Evolutionary conservation across 345 rosid genomes (phyloP).

Genomic region (Rubroshorea leprosula): DNA sequence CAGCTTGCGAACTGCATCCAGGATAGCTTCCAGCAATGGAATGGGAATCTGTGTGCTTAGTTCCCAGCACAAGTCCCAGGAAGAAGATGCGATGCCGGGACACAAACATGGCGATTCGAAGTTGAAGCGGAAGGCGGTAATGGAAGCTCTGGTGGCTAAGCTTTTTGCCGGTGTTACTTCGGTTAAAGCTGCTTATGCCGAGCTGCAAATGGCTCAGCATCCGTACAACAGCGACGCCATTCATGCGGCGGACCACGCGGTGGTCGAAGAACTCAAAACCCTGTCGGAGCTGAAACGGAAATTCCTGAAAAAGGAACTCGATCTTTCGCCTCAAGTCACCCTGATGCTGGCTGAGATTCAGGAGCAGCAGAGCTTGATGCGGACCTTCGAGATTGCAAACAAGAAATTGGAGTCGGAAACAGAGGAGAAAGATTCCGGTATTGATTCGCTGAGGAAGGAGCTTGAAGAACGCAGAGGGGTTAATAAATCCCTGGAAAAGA

Average conservation of each 20-base stretch:
- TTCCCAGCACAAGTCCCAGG: conserved; percentile 42
- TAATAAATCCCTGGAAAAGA: conserved; percentile 60
- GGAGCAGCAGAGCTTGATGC: conserved; percentile 90
- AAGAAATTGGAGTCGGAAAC: conserved; percentile 60
- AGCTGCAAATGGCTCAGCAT: conserved; percentile 87
- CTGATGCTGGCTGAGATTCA: conserved; percentile 89
- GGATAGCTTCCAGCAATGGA: conserved; percentile 51
- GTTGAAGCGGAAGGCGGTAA: conserved; percentile 42
- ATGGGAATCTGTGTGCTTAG: conserved; percentile 66
- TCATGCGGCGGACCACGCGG: conserved; percentile 73
- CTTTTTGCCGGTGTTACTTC: conserved; percentile 72
- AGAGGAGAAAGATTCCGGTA: conserved; percentile 35
- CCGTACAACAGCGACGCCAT: conserved; percentile 77
- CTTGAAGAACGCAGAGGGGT: conserved; percentile 29
- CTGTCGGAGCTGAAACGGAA: conserved; percentile 70
- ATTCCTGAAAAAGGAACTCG: conserved; percentile 60
- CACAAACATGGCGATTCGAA: conserved; percentile 15
- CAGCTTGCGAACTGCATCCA: conserved; percentile 42
- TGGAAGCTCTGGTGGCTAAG: conserved; percentile 72
- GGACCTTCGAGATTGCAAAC: conserved; percentile 70
- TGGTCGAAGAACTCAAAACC: conserved; percentile 68
- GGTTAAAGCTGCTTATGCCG: conserved; percentile 88
- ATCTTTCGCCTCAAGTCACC: conserved; percentile 82
- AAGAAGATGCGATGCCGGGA: conserved; percentile 16
- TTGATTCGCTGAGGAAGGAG: conserved; percentile 29